Percentiles rank a stretch among this genome's conserved stretches.
Conservation (phyloP, 108 stramenopile species). For the Skeletonema costatum region DNA sequence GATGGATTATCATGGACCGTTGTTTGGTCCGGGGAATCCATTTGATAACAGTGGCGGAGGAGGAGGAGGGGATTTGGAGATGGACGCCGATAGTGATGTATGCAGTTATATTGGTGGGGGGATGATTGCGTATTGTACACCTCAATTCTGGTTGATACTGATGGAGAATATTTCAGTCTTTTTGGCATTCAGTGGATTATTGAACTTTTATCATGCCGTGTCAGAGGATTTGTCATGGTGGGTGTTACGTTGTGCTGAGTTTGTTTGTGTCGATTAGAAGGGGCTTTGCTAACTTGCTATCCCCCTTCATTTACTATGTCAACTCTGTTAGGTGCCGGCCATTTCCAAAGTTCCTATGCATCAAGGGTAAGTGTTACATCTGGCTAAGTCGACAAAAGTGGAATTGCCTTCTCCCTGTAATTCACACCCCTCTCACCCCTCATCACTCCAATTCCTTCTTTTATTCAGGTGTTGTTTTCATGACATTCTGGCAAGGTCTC, state of each 20-base stretch:
- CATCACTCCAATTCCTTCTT: not conserved
- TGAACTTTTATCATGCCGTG: conserved; percentile 93
- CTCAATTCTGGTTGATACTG: conserved; percentile 78
- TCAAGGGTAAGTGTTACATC: conserved; percentile 37
- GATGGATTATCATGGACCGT: conserved; percentile 71
- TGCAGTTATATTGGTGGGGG: conserved; percentile 23
- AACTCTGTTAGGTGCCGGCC: conserved; percentile 63
- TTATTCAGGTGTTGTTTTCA: conserved; percentile 57
- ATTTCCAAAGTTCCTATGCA: conserved; percentile 87
- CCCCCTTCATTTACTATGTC: not conserved
- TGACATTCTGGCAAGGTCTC: conserved; percentile 95
- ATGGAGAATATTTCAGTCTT: conserved; percentile 86
- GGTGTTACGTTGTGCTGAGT: not conserved
- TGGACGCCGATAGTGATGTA: not conserved
- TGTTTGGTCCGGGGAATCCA: conserved; percentile 35
- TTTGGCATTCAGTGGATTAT: conserved; percentile 86
- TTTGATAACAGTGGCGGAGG: not conserved
- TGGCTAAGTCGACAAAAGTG: conserved; percentile 2
- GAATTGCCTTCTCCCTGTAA: conserved; percentile 20
- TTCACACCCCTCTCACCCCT: conserved; percentile 57
- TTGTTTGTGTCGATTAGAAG: not conserved
- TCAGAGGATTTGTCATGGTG: conserved; percentile 88
- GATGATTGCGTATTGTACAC: conserved; percentile 70
- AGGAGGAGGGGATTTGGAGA: not conserved
- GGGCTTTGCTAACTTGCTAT: not conserved